Percentiles rank a stretch among this genome's conserved stretches.
phyloP scores from a whole-genome alignment of 371 early-diverging fungal species.

The Coemansia sp. region DNA sequence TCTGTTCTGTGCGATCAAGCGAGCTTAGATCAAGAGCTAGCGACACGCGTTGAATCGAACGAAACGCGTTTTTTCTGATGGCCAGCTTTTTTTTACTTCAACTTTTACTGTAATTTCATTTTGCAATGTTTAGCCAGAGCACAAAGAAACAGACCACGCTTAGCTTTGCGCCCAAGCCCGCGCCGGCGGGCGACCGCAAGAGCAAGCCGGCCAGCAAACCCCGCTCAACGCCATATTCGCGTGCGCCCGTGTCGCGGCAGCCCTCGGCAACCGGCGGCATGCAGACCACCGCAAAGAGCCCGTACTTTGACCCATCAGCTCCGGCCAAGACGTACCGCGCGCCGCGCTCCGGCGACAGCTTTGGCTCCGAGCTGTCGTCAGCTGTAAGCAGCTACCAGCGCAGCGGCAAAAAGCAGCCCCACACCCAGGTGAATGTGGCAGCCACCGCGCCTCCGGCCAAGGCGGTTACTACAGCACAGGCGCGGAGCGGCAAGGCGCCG shows the following conservation, averaged over 20 bases:
- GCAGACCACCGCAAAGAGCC: constrained; percentile 14
- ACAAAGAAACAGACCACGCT: constrained; percentile 47
- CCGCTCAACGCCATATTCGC: constrained; percentile 21
- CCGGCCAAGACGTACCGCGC: not conserved
- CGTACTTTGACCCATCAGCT: constrained; percentile 10
- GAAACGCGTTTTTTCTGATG: constrained; percentile 1
- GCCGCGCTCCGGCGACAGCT: not conserved
- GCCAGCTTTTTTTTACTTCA: constrained; percentile 2
- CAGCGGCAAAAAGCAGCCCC: not conserved
- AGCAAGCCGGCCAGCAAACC: not conserved
- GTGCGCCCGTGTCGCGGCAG: constrained; percentile 1
- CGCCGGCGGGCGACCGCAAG: constrained; percentile 2
- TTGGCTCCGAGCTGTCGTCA: not conserved
- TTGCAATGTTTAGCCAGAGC: constrained; percentile 41
- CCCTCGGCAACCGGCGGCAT: not conserved
- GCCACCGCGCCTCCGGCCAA: too few relatives aligned
- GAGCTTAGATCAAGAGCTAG: not conserved
- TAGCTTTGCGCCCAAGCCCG: constrained; percentile 29
- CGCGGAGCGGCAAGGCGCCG: not conserved
- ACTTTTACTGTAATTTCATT: not conserved
- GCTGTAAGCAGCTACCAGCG: not conserved
- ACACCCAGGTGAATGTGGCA: too few relatives aligned
- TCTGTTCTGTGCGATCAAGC: not conserved
- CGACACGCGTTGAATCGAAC: not conserved
- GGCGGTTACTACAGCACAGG: not conserved